These are phyloP conservation scores for Polygonum maritimum DNA, from an alignment of 148 eudicot species.

Conservation along the genomic window DNA sequence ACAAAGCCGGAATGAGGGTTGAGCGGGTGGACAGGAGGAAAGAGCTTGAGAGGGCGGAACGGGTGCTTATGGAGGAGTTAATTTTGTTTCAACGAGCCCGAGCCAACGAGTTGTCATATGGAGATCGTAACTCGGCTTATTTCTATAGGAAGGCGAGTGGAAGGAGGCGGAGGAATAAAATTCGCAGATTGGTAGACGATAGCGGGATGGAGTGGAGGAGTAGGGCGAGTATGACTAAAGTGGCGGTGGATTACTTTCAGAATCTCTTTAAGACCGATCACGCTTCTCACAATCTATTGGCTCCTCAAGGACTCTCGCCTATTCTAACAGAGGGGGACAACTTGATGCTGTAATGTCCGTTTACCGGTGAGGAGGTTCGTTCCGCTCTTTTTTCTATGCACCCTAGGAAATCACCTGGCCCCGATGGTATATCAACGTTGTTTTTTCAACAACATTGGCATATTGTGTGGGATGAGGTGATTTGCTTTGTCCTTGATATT, in stretches of 20 bases:
- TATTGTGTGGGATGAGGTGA: neutral
- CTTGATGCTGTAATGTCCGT: neutral
- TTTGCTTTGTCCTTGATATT: neutral
- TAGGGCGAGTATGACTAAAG: neutral
- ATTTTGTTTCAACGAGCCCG: too few relatives aligned
- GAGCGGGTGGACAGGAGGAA: too few relatives aligned
- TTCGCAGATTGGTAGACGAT: neutral
- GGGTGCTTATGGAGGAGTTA: too few relatives aligned
- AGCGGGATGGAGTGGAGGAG: neutral
- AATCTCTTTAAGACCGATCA: neutral
- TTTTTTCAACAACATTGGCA: slow-evolving; percentile 7
- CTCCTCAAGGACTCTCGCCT: neutral
- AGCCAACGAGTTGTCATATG: too few relatives aligned
- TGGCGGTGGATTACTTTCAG: neutral
- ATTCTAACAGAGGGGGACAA: neutral
- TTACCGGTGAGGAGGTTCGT: neutral
- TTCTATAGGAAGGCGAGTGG: neutral
- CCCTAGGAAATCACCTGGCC: neutral
- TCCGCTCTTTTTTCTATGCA: neutral
- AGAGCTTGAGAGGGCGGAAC: too few relatives aligned
- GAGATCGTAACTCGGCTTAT: too few relatives aligned
- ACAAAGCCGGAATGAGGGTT: too few relatives aligned
- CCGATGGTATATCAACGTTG: neutral
- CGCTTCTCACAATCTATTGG: neutral
- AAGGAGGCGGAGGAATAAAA: neutral